A percentile compares a stretch with the other conserved stretches of the same genome.
Conservation (phyloP, 2,329 filamentous ascomycete species). For the Aspergillus pseudoviridinutans region DNA sequence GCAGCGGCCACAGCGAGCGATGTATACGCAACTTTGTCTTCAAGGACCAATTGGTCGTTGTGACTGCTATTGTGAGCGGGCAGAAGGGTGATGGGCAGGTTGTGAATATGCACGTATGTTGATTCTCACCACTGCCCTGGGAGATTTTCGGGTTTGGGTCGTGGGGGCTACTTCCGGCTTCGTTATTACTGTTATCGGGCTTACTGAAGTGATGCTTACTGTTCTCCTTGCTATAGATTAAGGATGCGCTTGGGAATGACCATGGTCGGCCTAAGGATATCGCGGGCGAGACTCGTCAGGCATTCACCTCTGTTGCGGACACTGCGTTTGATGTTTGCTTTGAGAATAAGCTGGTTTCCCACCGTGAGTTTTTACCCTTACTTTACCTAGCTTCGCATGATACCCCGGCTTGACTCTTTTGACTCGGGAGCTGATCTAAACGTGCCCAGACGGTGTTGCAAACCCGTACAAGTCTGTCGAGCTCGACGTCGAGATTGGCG, state of each 20-base stretch:
- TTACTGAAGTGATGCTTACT: slow-evolving; percentile 6
- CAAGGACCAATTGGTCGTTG: slow-evolving; percentile 88
- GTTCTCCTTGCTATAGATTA: slow-evolving; percentile 60
- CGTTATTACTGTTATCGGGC: neutral
- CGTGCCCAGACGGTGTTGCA: slow-evolving; percentile 32
- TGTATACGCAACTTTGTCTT: slow-evolving; percentile 96
- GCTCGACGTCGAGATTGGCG: slow-evolving; percentile 92
- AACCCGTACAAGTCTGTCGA: slow-evolving; percentile 69
- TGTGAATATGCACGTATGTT: slow-evolving; percentile 83
- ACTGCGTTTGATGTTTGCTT: slow-evolving; percentile 96
- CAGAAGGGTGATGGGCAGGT: slow-evolving; percentile 84
- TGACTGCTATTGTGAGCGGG: slow-evolving; percentile 86
- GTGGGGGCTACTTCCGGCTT: slow-evolving; percentile 3
- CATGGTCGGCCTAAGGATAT: slow-evolving; percentile 90
- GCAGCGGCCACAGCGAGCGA: slow-evolving; percentile 66
- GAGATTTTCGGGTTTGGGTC: slow-evolving; percentile 3
- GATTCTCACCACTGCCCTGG: neutral
- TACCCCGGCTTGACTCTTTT: neutral
- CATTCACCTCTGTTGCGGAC: slow-evolving; percentile 89
- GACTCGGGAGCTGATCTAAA: slow-evolving; percentile 1
- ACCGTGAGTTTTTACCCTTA: slow-evolving; percentile 52
- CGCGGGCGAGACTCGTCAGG: slow-evolving; percentile 83
- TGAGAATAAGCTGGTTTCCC: slow-evolving; percentile 69
- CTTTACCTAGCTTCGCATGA: neutral
- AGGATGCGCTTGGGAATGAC: slow-evolving; percentile 92